Evolutionary conservation across 345 rosid species (phyloP).

Genomic region (Murraya koenigii): DNA sequence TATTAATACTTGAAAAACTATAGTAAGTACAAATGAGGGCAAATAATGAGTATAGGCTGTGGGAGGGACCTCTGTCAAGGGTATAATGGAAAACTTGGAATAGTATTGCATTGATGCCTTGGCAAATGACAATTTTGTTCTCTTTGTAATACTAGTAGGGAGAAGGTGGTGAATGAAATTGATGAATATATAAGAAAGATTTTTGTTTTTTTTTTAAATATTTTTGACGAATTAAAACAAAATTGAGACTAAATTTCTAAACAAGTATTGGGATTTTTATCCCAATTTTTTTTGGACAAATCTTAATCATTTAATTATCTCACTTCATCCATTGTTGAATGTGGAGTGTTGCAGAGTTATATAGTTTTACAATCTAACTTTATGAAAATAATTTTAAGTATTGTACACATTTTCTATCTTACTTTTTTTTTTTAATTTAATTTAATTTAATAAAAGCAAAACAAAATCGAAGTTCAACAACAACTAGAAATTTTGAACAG

Average conservation of each 20-base stretch:
- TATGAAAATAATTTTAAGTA: too few species aligned
- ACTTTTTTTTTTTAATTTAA: background rate
- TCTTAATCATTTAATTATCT: too few species aligned
- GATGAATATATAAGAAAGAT: background rate
- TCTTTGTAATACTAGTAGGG: background rate
- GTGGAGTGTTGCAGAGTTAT: too few species aligned
- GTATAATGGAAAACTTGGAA: background rate
- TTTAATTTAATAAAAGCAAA: background rate
- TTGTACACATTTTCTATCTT: too few species aligned
- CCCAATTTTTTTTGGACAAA: too few species aligned
- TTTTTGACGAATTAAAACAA: background rate
- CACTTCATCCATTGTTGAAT: too few species aligned
- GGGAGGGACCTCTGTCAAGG: slow-evolving; percentile 8
- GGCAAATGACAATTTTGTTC: background rate
- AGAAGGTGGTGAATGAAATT: background rate
- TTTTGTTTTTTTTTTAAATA: too few species aligned
- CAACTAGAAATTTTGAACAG: background rate
- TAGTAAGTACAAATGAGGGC: too few species aligned
- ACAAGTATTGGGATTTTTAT: too few species aligned
- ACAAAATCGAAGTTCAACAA: background rate
- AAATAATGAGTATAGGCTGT: background rate
- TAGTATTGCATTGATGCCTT: background rate
- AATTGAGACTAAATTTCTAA: too few species aligned
- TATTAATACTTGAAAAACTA: background rate
- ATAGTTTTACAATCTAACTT: too few species aligned